phyloP scores from a whole-genome alignment of 495 filamentous ascomycete species.

The Tuber aestivum region DNA sequence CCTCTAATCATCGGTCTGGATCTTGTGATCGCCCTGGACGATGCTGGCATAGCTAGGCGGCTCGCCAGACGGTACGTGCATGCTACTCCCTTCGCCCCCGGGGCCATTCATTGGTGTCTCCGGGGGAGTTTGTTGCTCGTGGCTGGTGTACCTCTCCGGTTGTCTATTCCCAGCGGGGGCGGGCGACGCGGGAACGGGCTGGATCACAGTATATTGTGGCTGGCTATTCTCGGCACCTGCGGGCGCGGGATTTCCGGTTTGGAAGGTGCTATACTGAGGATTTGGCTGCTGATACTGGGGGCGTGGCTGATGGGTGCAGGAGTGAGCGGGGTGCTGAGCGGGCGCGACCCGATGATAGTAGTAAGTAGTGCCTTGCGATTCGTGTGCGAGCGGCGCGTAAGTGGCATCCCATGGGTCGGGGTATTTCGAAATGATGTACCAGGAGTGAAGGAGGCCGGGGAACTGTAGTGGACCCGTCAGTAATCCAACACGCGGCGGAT shows the following conservation, averaged over 20 bases:
- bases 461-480: slow-evolving; percentile 45
- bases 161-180: slow-evolving; percentile 36
- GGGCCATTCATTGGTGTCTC: slow-evolving; percentile 36
- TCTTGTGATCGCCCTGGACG: slow-evolving; percentile 79
- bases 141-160: slow-evolving; percentile 32
- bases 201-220: slow-evolving; percentile 36
- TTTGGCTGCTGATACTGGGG: slow-evolving; percentile 44
- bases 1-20: slow-evolving; percentile 63
- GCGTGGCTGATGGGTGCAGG: slow-evolving; percentile 46
- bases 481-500: not conserved
- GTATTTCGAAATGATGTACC: slow-evolving; percentile 94
- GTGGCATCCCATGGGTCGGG: slow-evolving; percentile 63
- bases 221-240: slow-evolving; percentile 45
- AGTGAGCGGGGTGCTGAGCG: slow-evolving; percentile 31
- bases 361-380: slow-evolving; percentile 50
- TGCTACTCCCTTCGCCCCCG: slow-evolving; percentile 43
- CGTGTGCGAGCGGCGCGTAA: slow-evolving; percentile 57
- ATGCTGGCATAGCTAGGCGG: slow-evolving; percentile 83
- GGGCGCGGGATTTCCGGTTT: slow-evolving; percentile 14
- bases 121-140: slow-evolving; percentile 40
- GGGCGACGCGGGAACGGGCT: slow-evolving; percentile 4
- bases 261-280: slow-evolving; percentile 43
- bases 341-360: slow-evolving; percentile 36
- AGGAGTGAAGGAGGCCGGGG: slow-evolving; percentile 87
- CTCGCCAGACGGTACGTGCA: slow-evolving; percentile 43